Conservation (phyloP, 176 grass and related monocot genomes). For the Aegilops longissima region DNA sequence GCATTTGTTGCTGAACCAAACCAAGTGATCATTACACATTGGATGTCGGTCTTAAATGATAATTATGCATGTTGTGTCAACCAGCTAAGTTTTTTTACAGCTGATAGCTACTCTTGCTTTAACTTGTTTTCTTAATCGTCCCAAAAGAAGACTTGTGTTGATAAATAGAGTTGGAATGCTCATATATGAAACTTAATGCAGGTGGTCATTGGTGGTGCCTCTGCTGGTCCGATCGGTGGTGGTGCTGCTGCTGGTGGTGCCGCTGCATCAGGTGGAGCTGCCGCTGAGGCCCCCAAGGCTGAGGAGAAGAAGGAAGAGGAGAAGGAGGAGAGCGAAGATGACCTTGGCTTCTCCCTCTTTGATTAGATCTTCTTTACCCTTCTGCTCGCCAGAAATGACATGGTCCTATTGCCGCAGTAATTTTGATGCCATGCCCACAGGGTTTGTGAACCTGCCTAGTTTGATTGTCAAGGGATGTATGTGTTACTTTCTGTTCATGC, state of each 20-base stretch:
- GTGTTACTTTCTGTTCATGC: background rate
- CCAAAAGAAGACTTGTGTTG: no score
- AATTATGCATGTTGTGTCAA: background rate
- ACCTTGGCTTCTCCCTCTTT: constrained; percentile 94
- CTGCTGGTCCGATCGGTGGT: constrained; percentile 52
- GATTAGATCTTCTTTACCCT: constrained; percentile 45
- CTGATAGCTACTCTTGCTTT: background rate
- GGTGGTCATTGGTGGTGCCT: constrained; percentile 62
- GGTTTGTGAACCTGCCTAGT: constrained; percentile 12
- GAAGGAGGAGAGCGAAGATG: constrained; percentile 88
- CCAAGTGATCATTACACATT: background rate
- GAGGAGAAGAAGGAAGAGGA: constrained; percentile 90
- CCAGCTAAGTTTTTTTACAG: background rate
- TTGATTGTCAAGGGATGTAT: background rate
- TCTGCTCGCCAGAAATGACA: background rate
- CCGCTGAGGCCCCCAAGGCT: constrained; percentile 46
- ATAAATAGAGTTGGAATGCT: background rate
- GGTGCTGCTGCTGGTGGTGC: constrained; percentile 26
- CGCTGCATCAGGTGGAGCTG: constrained; percentile 36
- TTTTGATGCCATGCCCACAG: constrained; percentile 17
- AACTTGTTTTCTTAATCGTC: background rate
- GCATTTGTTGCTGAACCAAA: background rate
- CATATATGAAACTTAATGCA: constrained; percentile 1
- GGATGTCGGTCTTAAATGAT: background rate
- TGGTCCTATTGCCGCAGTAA: background rate